Evolutionary conservation across 768 basidiomycete species (phyloP), one percentile per base, ranked within the genome.

Genomic region (Tricholoma matsutake): DNA sequence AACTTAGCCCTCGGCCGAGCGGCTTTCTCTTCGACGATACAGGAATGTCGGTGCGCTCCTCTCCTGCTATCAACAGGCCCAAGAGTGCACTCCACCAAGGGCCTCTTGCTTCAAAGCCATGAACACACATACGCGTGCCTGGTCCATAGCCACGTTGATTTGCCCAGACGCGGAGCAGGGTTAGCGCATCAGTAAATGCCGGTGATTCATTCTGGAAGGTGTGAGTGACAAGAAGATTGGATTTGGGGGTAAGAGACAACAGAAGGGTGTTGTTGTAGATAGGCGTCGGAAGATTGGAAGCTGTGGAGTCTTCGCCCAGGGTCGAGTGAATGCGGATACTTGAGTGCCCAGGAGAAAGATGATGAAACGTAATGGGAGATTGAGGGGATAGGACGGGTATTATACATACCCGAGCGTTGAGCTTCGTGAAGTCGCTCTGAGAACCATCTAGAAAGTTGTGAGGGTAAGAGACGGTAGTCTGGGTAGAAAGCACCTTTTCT

Each of bases 151-250:
- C 94, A 43, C 95, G 81, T 66, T 95, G 90, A 54, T 87, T 86
- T 1, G 92, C 92, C 97, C 97, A 99, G 14, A 96, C 83, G 9
- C 93, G 84, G 14, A 98, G 83, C 1, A 98, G 79, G 0, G 89
- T 80, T 8, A 94, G 71, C 0, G 92, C 92, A 55, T 95, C 88
- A 1, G 74, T 71, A 71, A 92, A 94, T 0, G 86, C 81, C 0
- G 89, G 81, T 9, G 84, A 74, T 10, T 82, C 76, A 43, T 88
- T 77, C 51, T 84, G 81, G 31, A 84, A 64, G 53, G 78, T 68
- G 67, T 89, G 83, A 7, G 83, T 75, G 8, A 78, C 74, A 32
- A 88, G 78, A 6, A 90, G 79, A 52, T 84, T 80, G 2, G 78
- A 65, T 65, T 81, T 79, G 4, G 86, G 81, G 7, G 78, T 79